Conservation (phyloP, 1,284 basidiomycete species). For the Trichosporon sp. region DNA sequence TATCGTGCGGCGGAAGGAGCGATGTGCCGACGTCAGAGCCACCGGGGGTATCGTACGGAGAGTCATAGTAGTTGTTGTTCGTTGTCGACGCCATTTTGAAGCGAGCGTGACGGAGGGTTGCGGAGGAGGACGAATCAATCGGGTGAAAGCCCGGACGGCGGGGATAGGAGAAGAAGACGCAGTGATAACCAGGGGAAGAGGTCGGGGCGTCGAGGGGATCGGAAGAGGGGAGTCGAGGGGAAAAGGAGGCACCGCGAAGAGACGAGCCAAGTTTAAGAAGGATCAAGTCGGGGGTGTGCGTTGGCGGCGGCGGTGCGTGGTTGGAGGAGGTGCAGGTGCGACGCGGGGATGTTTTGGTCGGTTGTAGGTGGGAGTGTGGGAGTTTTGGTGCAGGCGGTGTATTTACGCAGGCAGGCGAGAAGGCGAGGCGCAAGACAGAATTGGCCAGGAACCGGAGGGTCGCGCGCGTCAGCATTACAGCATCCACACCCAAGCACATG, state of each 20-base stretch:
- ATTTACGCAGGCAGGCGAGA: conserved; percentile 6
- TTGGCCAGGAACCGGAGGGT: conserved; percentile 11
- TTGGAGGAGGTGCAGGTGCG: not conserved
- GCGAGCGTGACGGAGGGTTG: not conserved
- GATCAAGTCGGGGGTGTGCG: not conserved
- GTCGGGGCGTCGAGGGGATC: conserved; percentile 16
- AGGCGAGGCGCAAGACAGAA: conserved; percentile 7
- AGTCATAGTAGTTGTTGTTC: conserved; percentile 13
- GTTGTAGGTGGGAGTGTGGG: conserved; percentile 3
- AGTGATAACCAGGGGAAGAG: not conserved
- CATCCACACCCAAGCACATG: not conserved
- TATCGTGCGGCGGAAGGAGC: conserved; percentile 26
- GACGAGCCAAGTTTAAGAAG: conserved; percentile 16
- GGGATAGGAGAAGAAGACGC: conserved; percentile 5
- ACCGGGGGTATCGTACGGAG: conserved; percentile 2
- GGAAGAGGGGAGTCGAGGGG: conserved; percentile 21
- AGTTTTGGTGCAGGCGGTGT: not conserved
- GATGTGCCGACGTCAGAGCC: conserved; percentile 23
- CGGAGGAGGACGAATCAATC: not conserved
- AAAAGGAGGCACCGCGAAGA: not conserved
- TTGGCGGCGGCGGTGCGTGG: not conserved
- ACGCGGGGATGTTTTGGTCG: not conserved
- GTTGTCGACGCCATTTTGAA: conserved; percentile 15
- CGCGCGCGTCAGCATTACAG: conserved; percentile 12
- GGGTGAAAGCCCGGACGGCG: conserved; percentile 13